Evolutionary conservation across 2,329 filamentous ascomycete species (phyloP).

Genomic region (Colletotrichum simmondsii): DNA sequence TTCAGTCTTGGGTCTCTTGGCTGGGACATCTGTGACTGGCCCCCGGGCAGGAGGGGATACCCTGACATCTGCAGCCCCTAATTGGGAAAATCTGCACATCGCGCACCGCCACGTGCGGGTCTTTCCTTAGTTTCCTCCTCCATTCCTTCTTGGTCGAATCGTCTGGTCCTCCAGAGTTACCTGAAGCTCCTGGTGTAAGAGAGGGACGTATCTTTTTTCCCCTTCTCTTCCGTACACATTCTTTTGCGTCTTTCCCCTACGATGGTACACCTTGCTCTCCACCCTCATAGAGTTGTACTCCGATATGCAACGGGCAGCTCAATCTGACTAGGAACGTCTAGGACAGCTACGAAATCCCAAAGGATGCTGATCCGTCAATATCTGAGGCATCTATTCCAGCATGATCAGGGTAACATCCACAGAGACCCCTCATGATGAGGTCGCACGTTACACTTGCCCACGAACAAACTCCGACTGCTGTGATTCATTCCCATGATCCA

Average conservation of each 20-base stretch:
- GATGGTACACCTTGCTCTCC: background rate
- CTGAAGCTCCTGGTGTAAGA: conserved; percentile 23
- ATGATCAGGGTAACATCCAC: background rate
- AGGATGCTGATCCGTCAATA: background rate
- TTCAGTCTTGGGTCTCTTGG: background rate
- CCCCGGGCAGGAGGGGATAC: background rate
- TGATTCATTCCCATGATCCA: conserved; percentile 10
- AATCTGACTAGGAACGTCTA: background rate
- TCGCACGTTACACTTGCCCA: background rate
- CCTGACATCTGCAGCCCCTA: background rate
- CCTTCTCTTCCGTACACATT: background rate
- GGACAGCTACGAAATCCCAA: background rate
- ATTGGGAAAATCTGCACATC: background rate
- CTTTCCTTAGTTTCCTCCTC: conserved; percentile 4
- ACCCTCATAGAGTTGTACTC: background rate
- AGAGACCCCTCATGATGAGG: background rate
- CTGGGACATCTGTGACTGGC: background rate
- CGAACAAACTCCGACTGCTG: conserved; percentile 6
- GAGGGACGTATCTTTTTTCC: background rate
- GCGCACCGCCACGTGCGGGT: conserved; percentile 32
- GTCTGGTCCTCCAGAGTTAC: conserved; percentile 4
- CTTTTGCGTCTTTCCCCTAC: background rate
- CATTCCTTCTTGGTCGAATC: background rate
- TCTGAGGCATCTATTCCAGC: background rate
- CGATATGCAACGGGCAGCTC: background rate